Conservation (phyloP, 768 basidiomycete genomes). For the Termitomyces sp. region DNA sequence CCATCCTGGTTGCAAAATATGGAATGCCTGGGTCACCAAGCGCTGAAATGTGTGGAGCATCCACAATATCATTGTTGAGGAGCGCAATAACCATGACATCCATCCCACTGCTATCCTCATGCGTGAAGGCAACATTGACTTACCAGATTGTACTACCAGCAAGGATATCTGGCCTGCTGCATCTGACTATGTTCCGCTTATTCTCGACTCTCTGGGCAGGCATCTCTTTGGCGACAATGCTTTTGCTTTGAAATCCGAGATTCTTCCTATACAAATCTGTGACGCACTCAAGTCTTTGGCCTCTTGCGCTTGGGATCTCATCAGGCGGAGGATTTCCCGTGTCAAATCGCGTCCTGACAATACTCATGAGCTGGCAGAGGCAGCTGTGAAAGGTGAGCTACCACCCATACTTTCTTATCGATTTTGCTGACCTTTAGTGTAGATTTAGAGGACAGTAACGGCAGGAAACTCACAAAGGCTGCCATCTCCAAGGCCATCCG, state of each 20-base stretch:
- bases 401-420: background rate
- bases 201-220: background rate
- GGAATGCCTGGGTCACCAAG: constrained; percentile 7
- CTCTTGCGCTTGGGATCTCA: background rate
- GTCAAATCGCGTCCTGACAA: background rate
- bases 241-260: background rate
- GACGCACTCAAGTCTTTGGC: background rate
- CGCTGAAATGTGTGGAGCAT: constrained; percentile 11
- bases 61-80: constrained; percentile 7
- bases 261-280: background rate
- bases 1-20: constrained; percentile 13
- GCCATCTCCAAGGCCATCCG: no score
- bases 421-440: background rate
- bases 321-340: background rate
- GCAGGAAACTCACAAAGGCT: background rate
- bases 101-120: constrained; percentile 5
- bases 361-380: background rate
- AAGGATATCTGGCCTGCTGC: background rate
- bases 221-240: background rate
- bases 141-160: background rate
- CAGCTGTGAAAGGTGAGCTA: background rate
- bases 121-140: background rate
- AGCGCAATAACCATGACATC: constrained; percentile 1
- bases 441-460: background rate
- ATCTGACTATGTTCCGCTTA: background rate